These are phyloP conservation scores for Cryptosporidium ubiquitum DNA, from an alignment of 169 alveolate species.

Conservation along the genomic window DNA sequence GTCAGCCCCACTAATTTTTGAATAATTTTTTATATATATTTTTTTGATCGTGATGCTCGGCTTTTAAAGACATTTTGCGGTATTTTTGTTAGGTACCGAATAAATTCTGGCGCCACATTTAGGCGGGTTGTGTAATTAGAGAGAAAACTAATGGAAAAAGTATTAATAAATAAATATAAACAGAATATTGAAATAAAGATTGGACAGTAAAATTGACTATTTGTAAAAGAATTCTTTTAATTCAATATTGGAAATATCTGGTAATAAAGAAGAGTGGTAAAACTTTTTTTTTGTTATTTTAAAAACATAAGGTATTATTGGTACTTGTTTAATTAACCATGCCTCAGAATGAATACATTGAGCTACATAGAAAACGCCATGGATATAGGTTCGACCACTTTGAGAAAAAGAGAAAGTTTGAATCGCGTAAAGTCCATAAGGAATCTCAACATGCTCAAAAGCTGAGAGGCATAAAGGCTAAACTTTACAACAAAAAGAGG, in stretches of 20 bases:
- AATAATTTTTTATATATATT: not conserved
- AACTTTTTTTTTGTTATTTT: not conserved
- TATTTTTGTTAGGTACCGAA: not conserved
- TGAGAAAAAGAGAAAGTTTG: constrained; percentile 92
- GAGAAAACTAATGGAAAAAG: not conserved
- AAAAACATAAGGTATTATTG: not conserved
- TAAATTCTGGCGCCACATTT: not conserved
- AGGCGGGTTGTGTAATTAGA: not conserved
- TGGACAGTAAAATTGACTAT: not conserved
- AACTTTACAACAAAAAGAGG: constrained; percentile 94
- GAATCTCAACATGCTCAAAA: constrained; percentile 92
- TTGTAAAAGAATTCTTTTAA: not conserved
- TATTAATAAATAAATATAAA: too few species aligned
- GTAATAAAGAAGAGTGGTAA: not conserved
- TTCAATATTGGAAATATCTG: not conserved
- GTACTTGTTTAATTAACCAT: constrained; percentile 52
- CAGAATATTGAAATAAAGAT: not conserved
- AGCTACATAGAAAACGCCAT: constrained; percentile 93
- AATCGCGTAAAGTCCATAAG: constrained; percentile 94
- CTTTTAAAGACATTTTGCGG: not conserved
- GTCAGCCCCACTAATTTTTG: not conserved
- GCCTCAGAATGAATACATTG: constrained; percentile 99
- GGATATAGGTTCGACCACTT: constrained; percentile 95
- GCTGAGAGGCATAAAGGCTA: constrained; percentile 96
- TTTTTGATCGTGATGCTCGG: constrained; percentile 19